Percentiles rank a stretch among this genome's conserved stretches.
Evolutionary conservation across 257 asterid genomes (phyloP).

Genomic region (Verbena officinalis): DNA sequence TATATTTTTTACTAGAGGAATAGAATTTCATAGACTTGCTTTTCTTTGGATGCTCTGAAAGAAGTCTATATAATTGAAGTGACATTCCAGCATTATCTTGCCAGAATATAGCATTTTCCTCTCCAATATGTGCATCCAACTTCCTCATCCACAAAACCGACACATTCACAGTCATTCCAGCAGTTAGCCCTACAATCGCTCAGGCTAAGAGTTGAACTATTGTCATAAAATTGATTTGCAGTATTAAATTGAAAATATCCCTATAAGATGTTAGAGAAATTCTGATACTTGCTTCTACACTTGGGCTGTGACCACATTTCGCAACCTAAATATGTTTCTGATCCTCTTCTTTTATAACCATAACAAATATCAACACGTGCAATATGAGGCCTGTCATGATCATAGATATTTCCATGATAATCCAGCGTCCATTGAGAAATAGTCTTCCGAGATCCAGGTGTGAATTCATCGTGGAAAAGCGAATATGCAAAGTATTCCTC

Average conservation of each 20-base stretch:
- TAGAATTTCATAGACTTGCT: background rate
- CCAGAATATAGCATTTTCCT: background rate
- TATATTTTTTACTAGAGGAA: background rate
- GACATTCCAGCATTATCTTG: background rate
- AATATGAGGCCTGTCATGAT: background rate
- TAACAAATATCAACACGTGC: constrained; percentile 3
- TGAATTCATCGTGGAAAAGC: background rate
- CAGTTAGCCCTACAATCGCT: constrained; percentile 25
- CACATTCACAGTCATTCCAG: constrained; percentile 23
- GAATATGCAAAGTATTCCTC: constrained; percentile 24
- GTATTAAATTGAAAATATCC: background rate
- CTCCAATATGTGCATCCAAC: constrained; percentile 10
- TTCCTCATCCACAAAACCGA: background rate
- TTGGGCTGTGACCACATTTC: constrained; percentile 24
- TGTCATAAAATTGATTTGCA: background rate
- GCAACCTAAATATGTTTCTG: background rate
- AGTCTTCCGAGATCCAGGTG: background rate
- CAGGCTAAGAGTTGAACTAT: background rate
- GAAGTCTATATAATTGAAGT: background rate
- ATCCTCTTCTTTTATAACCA: constrained; percentile 18
- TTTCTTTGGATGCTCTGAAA: background rate
- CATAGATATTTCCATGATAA: constrained; percentile 1
- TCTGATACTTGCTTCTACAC: constrained; percentile 9
- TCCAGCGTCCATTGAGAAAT: constrained; percentile 9
- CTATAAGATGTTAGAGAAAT: background rate